Evolutionary conservation across 345 rosid genomes (phyloP).

Genomic region (Bruguiera sexangula): DNA sequence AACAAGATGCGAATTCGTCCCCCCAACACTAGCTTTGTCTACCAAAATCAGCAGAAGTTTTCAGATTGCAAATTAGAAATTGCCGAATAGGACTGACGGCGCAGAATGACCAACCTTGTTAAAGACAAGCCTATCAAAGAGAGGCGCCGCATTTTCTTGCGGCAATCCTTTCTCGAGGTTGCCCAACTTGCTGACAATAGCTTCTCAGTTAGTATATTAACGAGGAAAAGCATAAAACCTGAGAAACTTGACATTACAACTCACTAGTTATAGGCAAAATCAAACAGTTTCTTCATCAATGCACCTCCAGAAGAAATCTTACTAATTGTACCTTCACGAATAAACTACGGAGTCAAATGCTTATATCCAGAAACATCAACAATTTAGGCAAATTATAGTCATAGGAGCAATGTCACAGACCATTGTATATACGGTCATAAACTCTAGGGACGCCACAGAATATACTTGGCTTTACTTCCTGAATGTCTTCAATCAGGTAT

Average conservation of each 20-base stretch:
- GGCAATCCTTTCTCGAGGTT: conserved; percentile 71
- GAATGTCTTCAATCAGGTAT: conserved; percentile 74
- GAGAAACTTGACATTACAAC: conserved; percentile 24
- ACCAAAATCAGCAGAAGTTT: conserved; percentile 11
- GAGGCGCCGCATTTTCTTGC: conserved; percentile 83
- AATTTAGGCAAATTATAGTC: neutral
- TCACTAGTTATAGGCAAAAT: conserved; percentile 79
- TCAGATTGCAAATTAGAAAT: conserved; percentile 3
- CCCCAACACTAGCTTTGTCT: conserved; percentile 80
- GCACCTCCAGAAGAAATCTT: conserved; percentile 68
- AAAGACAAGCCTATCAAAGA: conserved; percentile 71
- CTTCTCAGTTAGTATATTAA: conserved; percentile 16
- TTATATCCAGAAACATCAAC: neutral
- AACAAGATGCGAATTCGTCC: conserved; percentile 70
- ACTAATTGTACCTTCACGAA: conserved; percentile 55
- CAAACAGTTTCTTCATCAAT: conserved; percentile 59
- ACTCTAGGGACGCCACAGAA: conserved; percentile 90
- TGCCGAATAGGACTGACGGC: neutral
- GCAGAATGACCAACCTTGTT: conserved; percentile 49
- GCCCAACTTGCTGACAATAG: conserved; percentile 59
- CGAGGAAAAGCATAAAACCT: conserved; percentile 3
- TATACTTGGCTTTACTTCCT: conserved; percentile 75
- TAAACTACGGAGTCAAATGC: conserved; percentile 10
- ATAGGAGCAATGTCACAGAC: conserved; percentile 24
- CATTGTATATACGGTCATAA: conserved; percentile 72